Evolutionary conservation across 176 grass and related monocot species (phyloP), one percentile per base, ranked within the genome.

Genomic region (Hsuehochloa calcarea): DNA sequence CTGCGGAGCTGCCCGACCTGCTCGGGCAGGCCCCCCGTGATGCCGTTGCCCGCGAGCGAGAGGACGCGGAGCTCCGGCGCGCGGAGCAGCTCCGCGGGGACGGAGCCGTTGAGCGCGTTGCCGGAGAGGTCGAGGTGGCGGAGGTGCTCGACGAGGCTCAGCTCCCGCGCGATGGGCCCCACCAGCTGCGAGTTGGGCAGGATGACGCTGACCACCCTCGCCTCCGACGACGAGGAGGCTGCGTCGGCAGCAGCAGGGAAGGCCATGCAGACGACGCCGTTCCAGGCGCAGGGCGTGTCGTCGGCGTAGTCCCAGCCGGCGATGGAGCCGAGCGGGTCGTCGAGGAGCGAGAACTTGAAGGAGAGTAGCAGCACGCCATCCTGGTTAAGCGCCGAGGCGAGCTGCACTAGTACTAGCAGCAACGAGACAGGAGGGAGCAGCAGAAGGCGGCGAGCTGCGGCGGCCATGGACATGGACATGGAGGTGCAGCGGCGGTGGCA

Each of bases 111-210:
- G 25, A 99, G 92, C 40, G 83, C 85, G 61, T 99, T 99, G 10
- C 96, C 91, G 52, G 96, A 96, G 76, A 99, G 91, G 69, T 99
- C 96, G 40, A 99, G 88, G 82, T 94, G 91, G 46, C 82, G 93
- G 64, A 99, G 96, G 83, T 92, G 91, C 79, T 92, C 90, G 63
- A 99, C 11, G 65, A 85, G 80, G 52, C 88, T 93, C 6, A 99
- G 80, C 55, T 96, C 86, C 5, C 88, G 37, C 0, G 91, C 83
- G 14, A 99, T 49, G 62, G 91, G 51, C 14, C 96, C 96, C 3
- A 88, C 82, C 5, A 99, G 90, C 77, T 94, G 84, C 39, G 88
- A 85, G 78, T 94, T 82, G 31, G 96, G 96, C 9, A 99, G 90
- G 63, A 96, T 75, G 22, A 99, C 63, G 83, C 93, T 76, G 25